Percentiles rank a stretch among this genome's conserved stretches.
Conservation (phyloP, 2,329 filamentous ascomycete genomes). For the Rhynchosporium graminicola region DNA sequence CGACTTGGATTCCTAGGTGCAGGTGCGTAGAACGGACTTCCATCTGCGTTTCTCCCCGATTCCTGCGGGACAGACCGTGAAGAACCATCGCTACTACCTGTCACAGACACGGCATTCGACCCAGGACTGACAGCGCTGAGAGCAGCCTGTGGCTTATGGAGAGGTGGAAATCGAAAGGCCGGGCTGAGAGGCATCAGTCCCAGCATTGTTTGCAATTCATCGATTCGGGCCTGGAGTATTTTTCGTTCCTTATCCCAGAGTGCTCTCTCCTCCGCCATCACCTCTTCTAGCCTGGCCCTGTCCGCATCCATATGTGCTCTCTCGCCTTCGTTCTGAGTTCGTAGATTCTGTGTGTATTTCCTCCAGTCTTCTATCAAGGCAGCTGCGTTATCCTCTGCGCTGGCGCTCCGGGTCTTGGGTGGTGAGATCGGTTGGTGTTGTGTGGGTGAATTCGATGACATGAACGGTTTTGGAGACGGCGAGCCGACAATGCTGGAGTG, state of each 20-base stretch:
- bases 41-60: conserved; percentile 40
- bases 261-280: conserved; percentile 39
- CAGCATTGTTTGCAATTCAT: conserved; percentile 34
- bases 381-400: conserved; percentile 33
- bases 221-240: conserved; percentile 34
- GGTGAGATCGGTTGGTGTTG: conserved; percentile 35
- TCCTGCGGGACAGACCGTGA: conserved; percentile 37
- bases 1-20: conserved; percentile 39
- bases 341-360: conserved; percentile 36
- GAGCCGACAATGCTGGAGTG: conserved; percentile 17
- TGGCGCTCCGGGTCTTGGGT: conserved; percentile 37
- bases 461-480: conserved; percentile 24
- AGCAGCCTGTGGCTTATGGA: conserved; percentile 5
- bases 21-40: conserved; percentile 41
- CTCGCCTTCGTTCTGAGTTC: conserved; percentile 39
- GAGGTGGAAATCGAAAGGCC: not conserved
- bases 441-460: conserved; percentile 27
- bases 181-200: conserved; percentile 11
- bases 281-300: conserved; percentile 36
- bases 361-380: conserved; percentile 40
- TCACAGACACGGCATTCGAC: conserved; percentile 21
- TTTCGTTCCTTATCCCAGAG: conserved; percentile 40
- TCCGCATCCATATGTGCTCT: conserved; percentile 39
- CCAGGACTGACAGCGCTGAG: conserved; percentile 17
- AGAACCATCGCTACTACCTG: conserved; percentile 28